Base-by-base conservation (phyloP, 2,329 filamentous ascomycete genomes). In the Cladorrhinum sp. region DNA sequence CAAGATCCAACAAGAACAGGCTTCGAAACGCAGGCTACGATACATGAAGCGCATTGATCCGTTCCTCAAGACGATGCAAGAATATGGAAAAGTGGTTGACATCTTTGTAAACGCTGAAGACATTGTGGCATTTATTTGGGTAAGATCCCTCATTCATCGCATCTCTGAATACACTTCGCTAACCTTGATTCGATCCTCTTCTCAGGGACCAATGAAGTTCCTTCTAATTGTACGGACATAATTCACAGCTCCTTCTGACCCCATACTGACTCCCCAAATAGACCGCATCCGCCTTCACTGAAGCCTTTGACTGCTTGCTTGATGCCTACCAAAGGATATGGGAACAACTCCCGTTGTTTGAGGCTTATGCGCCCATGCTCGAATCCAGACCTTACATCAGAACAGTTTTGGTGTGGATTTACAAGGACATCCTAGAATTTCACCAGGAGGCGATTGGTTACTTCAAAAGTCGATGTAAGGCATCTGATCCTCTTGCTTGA, bases 31-130 rank as follows among this genome's bases (percentile, higher is more conserved):
- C 23, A 52, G 29, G n/a, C 20, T 58, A 32, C 50, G 50, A 41
- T 58, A 58, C 32, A 53, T 58, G 56, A 58, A 53, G 29, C 51
- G 56, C 13, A 10, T 58, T 25, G 56, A 58, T 23, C 56, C 56
- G 1, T 58, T 58, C 18, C 32, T 58, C 16, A 25, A 41, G 36
- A 52, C 50, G 3, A 58, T 53, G 50, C 29, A 58, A 20, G 20
- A 58, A 24, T 58, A 52, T 18, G 29, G 56, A 3, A 58, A 48
- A 36, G 38, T 53, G 8, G 50, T 51, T 20, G 50, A 53, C 4
- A 6, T 53, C 20, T 53, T 53, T 36, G 50, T 27, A 12, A 53
- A 48, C 24, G 50, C 20, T 13, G 29, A 45, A 27, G 49, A 45
- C 6, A 16, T 53, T 20, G 25, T 53, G 12, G 56, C 50, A 1